These are phyloP conservation scores for Botryotinia narcissicola DNA, from an alignment of 2,329 filamentous ascomycete species.

Conservation along the genomic window DNA sequence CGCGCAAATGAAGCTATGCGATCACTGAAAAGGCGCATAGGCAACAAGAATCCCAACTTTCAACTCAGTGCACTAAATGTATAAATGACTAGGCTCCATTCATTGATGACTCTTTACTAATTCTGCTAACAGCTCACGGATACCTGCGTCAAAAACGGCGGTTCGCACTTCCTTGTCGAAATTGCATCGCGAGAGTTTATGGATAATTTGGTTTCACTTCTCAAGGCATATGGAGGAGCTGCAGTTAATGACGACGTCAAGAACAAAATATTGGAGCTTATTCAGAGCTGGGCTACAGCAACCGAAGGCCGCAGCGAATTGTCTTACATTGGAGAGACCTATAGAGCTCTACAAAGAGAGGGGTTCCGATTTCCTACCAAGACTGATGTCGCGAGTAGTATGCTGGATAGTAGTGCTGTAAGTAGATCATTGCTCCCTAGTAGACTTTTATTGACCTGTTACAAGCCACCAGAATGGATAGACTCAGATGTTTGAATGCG, in stretches of 20 bases:
- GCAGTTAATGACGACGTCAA: slow-evolving; percentile 84
- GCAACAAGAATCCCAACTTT: slow-evolving; percentile 95
- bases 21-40: slow-evolving; percentile 88
- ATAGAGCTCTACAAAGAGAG: slow-evolving; percentile 76
- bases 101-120: slow-evolving; percentile 35
- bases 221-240: slow-evolving; percentile 72
- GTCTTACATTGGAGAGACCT: slow-evolving; percentile 84
- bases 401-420: slow-evolving; percentile 96
- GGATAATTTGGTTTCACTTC: slow-evolving; percentile 89
- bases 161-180: slow-evolving; percentile 89
- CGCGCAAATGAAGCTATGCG: slow-evolving; percentile 98
- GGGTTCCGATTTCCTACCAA: slow-evolving; percentile 88
- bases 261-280: slow-evolving; percentile 85
- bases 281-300: slow-evolving; percentile 89
- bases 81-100: slow-evolving; percentile 28
- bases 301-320: slow-evolving; percentile 82
- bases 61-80: slow-evolving; percentile 94
- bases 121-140: slow-evolving; percentile 71
- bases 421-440: slow-evolving; percentile 39
- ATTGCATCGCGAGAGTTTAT: slow-evolving; percentile 97
- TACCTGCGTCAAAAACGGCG: slow-evolving; percentile 98
- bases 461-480: slow-evolving; percentile 89
- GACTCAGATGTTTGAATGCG: slow-evolving; percentile 99
- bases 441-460: slow-evolving; percentile 17
- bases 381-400: slow-evolving; percentile 85